phyloP scores from a whole-genome alignment of 495 filamentous ascomycete species.

The Penicillium odoratum region DNA sequence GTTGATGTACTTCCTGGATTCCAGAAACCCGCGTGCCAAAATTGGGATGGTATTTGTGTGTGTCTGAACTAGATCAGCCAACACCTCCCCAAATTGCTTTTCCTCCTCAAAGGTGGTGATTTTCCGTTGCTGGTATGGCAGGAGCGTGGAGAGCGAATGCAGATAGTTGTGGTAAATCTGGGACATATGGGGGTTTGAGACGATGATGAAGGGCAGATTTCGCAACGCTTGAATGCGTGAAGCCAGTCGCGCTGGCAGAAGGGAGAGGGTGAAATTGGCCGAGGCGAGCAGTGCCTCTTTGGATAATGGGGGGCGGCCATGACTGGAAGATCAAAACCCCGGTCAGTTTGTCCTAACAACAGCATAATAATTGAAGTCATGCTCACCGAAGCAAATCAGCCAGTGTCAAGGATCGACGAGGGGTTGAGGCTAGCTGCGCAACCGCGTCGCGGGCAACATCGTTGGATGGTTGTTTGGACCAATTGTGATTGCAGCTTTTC shows the following conservation, averaged over 20 bases:
- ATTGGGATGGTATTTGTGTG: slow-evolving; percentile 93
- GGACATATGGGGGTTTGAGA: slow-evolving; percentile 89
- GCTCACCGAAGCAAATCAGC: slow-evolving; percentile 83
- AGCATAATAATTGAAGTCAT: neutral
- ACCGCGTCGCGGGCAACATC: slow-evolving; percentile 68
- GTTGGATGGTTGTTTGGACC: neutral
- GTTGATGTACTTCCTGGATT: slow-evolving; percentile 84
- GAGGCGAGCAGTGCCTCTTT: slow-evolving; percentile 76
- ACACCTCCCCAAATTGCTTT: slow-evolving; percentile 82
- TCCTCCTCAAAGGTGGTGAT: slow-evolving; percentile 87
- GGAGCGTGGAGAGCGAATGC: slow-evolving; percentile 83
- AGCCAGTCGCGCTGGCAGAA: slow-evolving; percentile 90
- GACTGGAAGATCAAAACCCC: slow-evolving; percentile 45
- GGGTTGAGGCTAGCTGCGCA: slow-evolving; percentile 70
- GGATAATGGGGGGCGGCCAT: slow-evolving; percentile 86
- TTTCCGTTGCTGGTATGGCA: slow-evolving; percentile 74
- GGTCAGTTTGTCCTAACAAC: neutral
- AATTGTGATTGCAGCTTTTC: neutral
- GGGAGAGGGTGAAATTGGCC: slow-evolving; percentile 91
- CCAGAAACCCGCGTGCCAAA: slow-evolving; percentile 87
- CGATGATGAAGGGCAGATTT: slow-evolving; percentile 95
- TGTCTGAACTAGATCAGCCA: slow-evolving; percentile 90
- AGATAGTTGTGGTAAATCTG: slow-evolving; percentile 94
- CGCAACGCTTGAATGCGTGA: slow-evolving; percentile 89
- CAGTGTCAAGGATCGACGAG: slow-evolving; percentile 77